phyloP scores from a whole-genome alignment of 192 early-diverging fungal species.

The Thamnidium elegans region DNA sequence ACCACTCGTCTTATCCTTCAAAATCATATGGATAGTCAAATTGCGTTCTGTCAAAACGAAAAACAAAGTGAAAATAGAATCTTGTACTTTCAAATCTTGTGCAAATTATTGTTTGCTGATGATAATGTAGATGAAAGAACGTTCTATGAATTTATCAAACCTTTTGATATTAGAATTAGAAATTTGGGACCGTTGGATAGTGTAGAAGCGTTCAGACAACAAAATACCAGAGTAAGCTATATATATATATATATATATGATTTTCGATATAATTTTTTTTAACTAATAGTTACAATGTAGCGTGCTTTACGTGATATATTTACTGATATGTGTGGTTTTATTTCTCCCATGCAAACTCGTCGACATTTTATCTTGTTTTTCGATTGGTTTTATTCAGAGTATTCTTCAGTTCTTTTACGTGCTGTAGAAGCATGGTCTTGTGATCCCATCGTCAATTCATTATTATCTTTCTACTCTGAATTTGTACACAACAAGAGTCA shows the following conservation, averaged over 20 bases:
- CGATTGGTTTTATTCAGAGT: slow-evolving; percentile 80
- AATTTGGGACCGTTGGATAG: slow-evolving; percentile 52
- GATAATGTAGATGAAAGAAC: slow-evolving; percentile 51
- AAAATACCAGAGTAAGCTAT: slow-evolving; percentile 41
- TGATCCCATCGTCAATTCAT: slow-evolving; percentile 63
- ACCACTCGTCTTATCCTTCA: slow-evolving; percentile 62
- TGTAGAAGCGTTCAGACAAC: slow-evolving; percentile 52
- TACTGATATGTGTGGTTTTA: slow-evolving; percentile 75
- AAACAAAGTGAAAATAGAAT: slow-evolving; percentile 61
- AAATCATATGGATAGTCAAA: slow-evolving; percentile 70
- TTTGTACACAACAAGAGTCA: slow-evolving; percentile 79
- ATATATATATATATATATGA: too few relatives aligned
- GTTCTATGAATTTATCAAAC: slow-evolving; percentile 72
- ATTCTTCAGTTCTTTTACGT: slow-evolving; percentile 60
- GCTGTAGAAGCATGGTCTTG: slow-evolving; percentile 65
- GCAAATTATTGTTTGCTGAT: slow-evolving; percentile 71
- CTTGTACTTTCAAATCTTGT: slow-evolving; percentile 77
- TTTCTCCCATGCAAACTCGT: slow-evolving; percentile 59
- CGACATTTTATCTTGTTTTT: slow-evolving; percentile 70
- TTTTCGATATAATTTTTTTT: not conserved
- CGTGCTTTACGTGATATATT: slow-evolving; percentile 59
- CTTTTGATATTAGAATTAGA: slow-evolving; percentile 57
- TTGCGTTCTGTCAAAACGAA: slow-evolving; percentile 64
- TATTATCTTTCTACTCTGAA: slow-evolving; percentile 77
- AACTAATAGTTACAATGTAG: slow-evolving; percentile 23